Base-by-base conservation (phyloP, 495 filamentous ascomycete species). In the Penicillium antarcticum region DNA sequence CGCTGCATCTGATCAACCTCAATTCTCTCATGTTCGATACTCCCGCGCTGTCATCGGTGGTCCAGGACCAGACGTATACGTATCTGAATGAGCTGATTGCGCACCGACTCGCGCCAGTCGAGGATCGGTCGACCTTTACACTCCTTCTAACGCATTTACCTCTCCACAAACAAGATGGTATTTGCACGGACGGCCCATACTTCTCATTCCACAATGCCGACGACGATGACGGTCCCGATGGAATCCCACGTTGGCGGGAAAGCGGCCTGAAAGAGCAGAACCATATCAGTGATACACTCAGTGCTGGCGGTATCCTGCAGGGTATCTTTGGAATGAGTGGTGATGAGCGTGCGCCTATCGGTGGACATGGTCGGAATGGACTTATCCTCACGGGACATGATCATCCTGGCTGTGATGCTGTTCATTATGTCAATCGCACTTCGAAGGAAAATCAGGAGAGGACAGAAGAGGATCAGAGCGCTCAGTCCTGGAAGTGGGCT, bases 21-120 rank as follows among this genome's bases (percentile, higher is more conserved):
- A 98, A 98, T 66, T 83, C 86, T 32, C 87, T 98, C 73, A 92
- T 92, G 51, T 83, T 98, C 13, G 94, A 98, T 70, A 85, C 83
- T 0, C 92, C 94, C 11, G 87, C 87, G 8, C 62, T 78, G 2
- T 81, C 84, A 21, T 53, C 73, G 14, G 65, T 79, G 2, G 75
- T 94, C 17, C 89, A 92, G 60, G 68, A 80, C 31, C 74, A 82
- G 37, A 88, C 84, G 2, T 96, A 96, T 66, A 54, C 69, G 13
- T 92, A 95, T 67, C 70, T 97, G 48, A 89, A 94, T 66, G 69
- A 77, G 7, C 55, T 89, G 7, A 87, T 92, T 58, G 48, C 64
- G 18, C 64, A 77, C 40, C 83, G 84, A 10, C 83, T 85, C 7
- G 71, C 78, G 16, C 81, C 85, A 0, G 87, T 91, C 36, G 80